Evolutionary conservation across 805 yeast species (phyloP).

Genomic region (Kockiozyma suomiensis): DNA sequence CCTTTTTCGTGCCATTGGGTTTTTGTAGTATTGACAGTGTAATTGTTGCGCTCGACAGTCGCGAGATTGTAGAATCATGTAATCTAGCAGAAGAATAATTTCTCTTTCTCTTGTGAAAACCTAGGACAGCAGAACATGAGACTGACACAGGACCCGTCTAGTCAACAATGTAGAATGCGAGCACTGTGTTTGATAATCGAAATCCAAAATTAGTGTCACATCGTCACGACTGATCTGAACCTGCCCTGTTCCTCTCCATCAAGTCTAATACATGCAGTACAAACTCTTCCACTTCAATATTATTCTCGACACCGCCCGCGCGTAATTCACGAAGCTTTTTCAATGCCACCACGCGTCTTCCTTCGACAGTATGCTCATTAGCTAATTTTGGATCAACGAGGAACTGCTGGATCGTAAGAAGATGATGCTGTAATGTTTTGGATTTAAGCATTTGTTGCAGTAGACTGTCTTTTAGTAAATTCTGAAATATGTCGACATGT

Average conservation of each 20-base stretch:
- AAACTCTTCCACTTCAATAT: slow-evolving; percentile 72
- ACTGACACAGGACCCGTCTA: no score
- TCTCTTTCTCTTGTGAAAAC: no score
- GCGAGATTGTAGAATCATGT: no score
- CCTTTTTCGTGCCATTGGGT: background rate
- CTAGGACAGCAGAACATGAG: no score
- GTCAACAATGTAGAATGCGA: no score
- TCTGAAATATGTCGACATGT: background rate
- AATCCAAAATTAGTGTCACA: background rate
- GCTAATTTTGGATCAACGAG: slow-evolving; percentile 52
- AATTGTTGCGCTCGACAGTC: no score
- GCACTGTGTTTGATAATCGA: no score
- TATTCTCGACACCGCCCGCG: slow-evolving; percentile 65
- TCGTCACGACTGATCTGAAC: background rate
- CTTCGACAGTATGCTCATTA: slow-evolving; percentile 56
- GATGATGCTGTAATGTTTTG: slow-evolving; percentile 60
- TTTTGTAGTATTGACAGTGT: background rate
- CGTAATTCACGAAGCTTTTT: slow-evolving; percentile 63
- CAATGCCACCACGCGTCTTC: slow-evolving; percentile 60
- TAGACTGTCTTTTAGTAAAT: slow-evolving; percentile 48
- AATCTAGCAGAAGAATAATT: no score
- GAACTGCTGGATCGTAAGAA: slow-evolving; percentile 53
- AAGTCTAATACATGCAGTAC: slow-evolving; percentile 48
- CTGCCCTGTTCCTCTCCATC: slow-evolving; percentile 13
- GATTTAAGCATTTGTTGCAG: slow-evolving; percentile 53